Base-by-base conservation (phyloP, 495 filamentous ascomycete genomes). In the Xylaria curta region DNA sequence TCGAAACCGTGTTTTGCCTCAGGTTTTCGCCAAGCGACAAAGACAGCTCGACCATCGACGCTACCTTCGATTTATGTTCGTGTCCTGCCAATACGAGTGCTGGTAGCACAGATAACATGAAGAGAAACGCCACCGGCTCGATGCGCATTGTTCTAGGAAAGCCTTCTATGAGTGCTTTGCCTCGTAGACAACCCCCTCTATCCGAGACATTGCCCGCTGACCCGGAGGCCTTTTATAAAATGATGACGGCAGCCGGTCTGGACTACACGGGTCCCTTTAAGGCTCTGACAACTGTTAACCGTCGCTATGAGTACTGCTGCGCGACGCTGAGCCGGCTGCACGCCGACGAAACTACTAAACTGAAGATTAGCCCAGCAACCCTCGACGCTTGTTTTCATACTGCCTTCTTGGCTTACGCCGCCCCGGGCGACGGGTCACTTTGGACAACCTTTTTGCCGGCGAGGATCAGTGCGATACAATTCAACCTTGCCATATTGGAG, bases 331-430 rank as follows among this genome's bases (percentile, higher is more conserved):
- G 73, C 42, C 79, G 79, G 36, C 51, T 71, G 28, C 80, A 84
- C 28, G 6, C 68, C 3, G 74, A 83, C 62, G 76, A 80, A 68
- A 73, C 77, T 17, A 80, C 82, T 1, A 69, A 54, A 15, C 65
- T 85, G 49, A 33, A 69, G 71, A 80, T 85, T 62, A 87, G 86
- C 69, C 86, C 86, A 15, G 82, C 81, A 0, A 84, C 82, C 0
- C 76, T 89, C 10, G 86, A 88, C 65, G 76, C 75, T 26, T 84
- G 81, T 54, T 82, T 88, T 44, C 87, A 89, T 54, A 75, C 81
- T 0, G 78, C 80, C 0, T 83, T 87, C 38, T 69, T 83, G 31
- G 79, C 85, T 0, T 80, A 84, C 33, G 80, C 85, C 0, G 81
- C 80, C 2, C 85, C 86, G 3, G 82, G 81, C 19, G 86, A 88